These are phyloP conservation scores for Sporothrix pallida DNA, from an alignment of 2,329 filamentous ascomycete species.

Conservation along the genomic window DNA sequence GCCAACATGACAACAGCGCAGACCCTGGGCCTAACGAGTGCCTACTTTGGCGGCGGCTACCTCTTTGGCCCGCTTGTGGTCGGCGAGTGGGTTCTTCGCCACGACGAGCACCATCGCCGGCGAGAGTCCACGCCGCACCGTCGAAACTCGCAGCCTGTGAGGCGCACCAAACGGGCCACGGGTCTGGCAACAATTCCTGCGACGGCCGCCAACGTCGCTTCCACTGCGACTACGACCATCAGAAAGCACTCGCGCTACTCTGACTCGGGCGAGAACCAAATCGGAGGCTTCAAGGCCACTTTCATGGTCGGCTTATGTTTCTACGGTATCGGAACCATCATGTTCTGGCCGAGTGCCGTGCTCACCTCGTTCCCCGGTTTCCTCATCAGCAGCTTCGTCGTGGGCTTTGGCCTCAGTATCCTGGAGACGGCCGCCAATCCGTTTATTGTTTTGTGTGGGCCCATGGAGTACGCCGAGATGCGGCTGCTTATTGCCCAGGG, in stretches of 20 bases:
- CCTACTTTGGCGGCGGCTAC: slow-evolving; percentile 75
- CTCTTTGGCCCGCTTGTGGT: slow-evolving; percentile 72
- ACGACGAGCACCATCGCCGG: slow-evolving; percentile 65
- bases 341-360: slow-evolving; percentile 83
- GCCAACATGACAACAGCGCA: slow-evolving; percentile 66
- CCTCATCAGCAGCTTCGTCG: slow-evolving; percentile 74
- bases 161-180: background rate
- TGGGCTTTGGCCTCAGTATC: slow-evolving; percentile 76
- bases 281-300: slow-evolving; percentile 76
- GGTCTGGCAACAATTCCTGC: slow-evolving; percentile 1
- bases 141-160: background rate
- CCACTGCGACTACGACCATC: background rate
- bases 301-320: slow-evolving; percentile 79
- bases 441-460: slow-evolving; percentile 74
- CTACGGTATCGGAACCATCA: slow-evolving; percentile 78
- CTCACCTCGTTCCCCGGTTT: slow-evolving; percentile 78
- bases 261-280: slow-evolving; percentile 47
- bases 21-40: slow-evolving; percentile 69
- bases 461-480: slow-evolving; percentile 73
- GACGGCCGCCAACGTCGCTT: slow-evolving; percentile 2
- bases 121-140: slow-evolving; percentile 40
- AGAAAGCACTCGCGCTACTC: slow-evolving; percentile 5
- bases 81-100: slow-evolving; percentile 72
- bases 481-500: slow-evolving; percentile 77
- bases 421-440: slow-evolving; percentile 84